phyloP scores from a whole-genome alignment of 148 eudicot genomes.

The Rhododendron vialii region DNA sequence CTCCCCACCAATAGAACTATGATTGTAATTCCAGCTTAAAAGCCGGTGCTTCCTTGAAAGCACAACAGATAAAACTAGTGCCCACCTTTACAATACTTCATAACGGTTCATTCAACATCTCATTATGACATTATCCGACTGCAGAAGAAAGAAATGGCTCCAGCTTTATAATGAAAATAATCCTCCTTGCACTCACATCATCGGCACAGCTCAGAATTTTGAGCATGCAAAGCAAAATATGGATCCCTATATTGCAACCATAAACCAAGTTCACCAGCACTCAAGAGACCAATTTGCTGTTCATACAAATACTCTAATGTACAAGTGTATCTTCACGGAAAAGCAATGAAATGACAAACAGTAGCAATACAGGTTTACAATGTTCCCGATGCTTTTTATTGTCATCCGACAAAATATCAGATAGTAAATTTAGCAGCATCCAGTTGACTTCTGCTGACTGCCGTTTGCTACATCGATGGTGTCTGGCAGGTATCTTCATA shows the following conservation, averaged over 20 bases:
- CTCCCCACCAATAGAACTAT: neutral
- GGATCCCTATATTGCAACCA: neutral
- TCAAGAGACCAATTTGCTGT: neutral
- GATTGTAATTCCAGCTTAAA: neutral
- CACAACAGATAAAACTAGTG: neutral
- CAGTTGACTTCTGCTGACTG: constrained; percentile 61
- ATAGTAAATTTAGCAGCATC: constrained; percentile 46
- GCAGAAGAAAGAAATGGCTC: neutral
- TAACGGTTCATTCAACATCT: neutral
- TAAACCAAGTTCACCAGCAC: neutral
- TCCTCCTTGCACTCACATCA: neutral
- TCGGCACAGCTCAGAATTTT: neutral
- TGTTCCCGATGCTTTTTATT: neutral
- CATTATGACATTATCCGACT: neutral
- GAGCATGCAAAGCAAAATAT: neutral
- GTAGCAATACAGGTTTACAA: neutral
- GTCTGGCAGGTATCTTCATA: constrained; percentile 73
- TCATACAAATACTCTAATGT: neutral
- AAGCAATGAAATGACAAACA: neutral
- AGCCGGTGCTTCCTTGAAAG: neutral
- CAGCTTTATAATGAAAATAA: neutral
- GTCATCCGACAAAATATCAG: neutral
- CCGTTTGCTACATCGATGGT: constrained; percentile 71
- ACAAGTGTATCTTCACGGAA: neutral
- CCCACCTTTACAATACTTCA: neutral